Base-by-base conservation (phyloP, 768 basidiomycete species). In the Serendipita sp. region DNA sequence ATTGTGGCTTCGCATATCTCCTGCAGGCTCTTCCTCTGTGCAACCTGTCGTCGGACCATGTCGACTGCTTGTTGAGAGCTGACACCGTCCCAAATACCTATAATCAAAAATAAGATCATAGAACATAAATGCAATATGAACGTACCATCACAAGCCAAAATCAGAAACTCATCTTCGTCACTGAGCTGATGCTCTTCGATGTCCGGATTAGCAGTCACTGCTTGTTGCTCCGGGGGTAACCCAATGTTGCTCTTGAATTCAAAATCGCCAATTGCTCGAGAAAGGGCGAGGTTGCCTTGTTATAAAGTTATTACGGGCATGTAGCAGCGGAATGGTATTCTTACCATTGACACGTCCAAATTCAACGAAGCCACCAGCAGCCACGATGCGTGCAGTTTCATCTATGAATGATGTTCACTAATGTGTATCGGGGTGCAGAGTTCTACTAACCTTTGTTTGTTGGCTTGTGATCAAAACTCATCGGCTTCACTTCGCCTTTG, bases 41-140 rank as follows among this genome's bases (percentile, higher is more conserved):
- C 84, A 43, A 97, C 78, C 66, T 86, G 81, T 50, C 86, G 83
- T 52, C 96, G 84, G 44, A 94, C 80, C 67, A 90, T 86, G 75
- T 98, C 88, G 66, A 97, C 79, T 48, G 87, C 90, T 72, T 96
- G 88, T 68, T 99, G 96, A 5, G 92, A 95, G 3, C 82, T 82
- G 44, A 99, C 74, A 71, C 96, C 98, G 73, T 99, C 96, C 96
- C 96, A 99, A 70, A 98, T 99, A 66, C 95, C 94, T 95, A 66
- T n/a, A 40, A 52, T 44, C 5, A 60, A 18, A 43, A 55, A 45
- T 65, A 40, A 43, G 62, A 23, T 27, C 18, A 44, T 48, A 6
- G 33, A 65, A 69, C 68, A 52, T 23, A 29, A n/a, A 40, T 18
- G 23, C 18, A 16, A 27, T 16, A 60, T 46, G 55, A 43, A 72